A percentile compares a stretch with the other conserved stretches of the same genome.
phyloP scores from a whole-genome alignment of 2,329 filamentous ascomycete species.

The Aspergillus ruber region DNA sequence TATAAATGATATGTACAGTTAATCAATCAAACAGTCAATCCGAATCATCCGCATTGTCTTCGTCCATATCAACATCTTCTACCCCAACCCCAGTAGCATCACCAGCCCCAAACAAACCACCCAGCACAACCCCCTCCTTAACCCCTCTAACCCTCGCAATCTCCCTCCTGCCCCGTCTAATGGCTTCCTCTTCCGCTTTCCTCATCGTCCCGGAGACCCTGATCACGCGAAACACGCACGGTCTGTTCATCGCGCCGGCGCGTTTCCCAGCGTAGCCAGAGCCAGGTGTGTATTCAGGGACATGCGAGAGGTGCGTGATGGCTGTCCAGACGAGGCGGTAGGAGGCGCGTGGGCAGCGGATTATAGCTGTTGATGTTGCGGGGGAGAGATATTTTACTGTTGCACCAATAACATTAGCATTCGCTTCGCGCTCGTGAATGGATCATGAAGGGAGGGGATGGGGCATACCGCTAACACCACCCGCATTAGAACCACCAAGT shows the following conservation, averaged over 20 bases:
- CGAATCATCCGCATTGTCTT: slow-evolving; percentile 23
- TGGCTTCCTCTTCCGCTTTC: slow-evolving; percentile 84
- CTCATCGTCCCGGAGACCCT: slow-evolving; percentile 88
- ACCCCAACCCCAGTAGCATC: slow-evolving; percentile 27
- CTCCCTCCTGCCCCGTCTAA: slow-evolving; percentile 66
- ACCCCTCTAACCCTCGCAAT: slow-evolving; percentile 60
- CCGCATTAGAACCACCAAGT: slow-evolving; percentile 58
- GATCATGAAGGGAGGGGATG: background rate
- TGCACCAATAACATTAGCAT: background rate
- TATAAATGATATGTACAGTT: slow-evolving; percentile 6
- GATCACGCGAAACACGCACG: slow-evolving; percentile 77
- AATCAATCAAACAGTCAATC: slow-evolving; percentile 6
- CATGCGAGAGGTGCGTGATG: slow-evolving; percentile 67
- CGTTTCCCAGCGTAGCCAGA: slow-evolving; percentile 10
- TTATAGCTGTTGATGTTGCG: slow-evolving; percentile 90
- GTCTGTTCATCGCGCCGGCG: slow-evolving; percentile 21
- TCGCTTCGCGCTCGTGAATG: no score
- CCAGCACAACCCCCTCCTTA: slow-evolving; percentile 36
- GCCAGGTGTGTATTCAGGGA: slow-evolving; percentile 49
- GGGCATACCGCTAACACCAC: slow-evolving; percentile 59
- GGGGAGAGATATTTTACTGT: slow-evolving; percentile 86
- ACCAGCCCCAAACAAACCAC: slow-evolving; percentile 22
- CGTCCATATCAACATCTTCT: slow-evolving; percentile 42
- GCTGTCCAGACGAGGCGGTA: slow-evolving; percentile 88
- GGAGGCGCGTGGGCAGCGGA: slow-evolving; percentile 73